phyloP scores from a whole-genome alignment of 2,329 filamentous ascomycete species.

The Penicillium freii region DNA sequence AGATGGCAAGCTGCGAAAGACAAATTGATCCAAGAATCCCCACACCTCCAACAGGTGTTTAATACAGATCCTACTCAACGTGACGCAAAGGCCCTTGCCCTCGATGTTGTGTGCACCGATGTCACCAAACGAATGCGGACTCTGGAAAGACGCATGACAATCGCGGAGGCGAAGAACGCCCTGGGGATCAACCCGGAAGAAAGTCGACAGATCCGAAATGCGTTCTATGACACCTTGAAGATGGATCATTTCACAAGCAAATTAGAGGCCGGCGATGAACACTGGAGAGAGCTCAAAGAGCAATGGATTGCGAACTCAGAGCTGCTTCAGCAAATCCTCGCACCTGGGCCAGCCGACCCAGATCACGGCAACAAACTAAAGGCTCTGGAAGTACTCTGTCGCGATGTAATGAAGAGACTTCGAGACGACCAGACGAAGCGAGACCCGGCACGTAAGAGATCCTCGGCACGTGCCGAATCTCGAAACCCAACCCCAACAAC shows the following conservation, averaged over 20 bases:
- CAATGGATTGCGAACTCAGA: constrained; percentile 63
- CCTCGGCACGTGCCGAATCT: constrained; percentile 23
- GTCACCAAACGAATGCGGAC: constrained; percentile 76
- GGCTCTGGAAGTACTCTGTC: constrained; percentile 68
- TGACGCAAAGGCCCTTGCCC: constrained; percentile 64
- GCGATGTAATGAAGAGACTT: constrained; percentile 74
- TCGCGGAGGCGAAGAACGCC: constrained; percentile 71
- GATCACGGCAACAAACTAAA: constrained; percentile 57
- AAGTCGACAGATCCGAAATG: constrained; percentile 62
- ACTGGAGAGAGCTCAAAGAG: constrained; percentile 69
- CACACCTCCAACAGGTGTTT: constrained; percentile 63
- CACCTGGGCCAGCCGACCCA: constrained; percentile 52
- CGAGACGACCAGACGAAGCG: constrained; percentile 64
- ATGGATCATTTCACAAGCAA: constrained; percentile 69
- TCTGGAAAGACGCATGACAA: constrained; percentile 63
- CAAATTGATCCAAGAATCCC: constrained; percentile 62
- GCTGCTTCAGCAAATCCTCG: constrained; percentile 56
- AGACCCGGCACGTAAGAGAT: constrained; percentile 48
- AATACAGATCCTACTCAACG: constrained; percentile 57
- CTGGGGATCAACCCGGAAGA: constrained; percentile 68
- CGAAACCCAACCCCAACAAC: constrained; percentile 22
- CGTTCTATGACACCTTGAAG: constrained; percentile 65
- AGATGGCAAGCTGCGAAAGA: constrained; percentile 71
- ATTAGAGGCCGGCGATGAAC: constrained; percentile 66
- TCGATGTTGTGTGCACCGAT: constrained; percentile 78